These are phyloP conservation scores for Fusarium pilosicola DNA, from an alignment of 2,329 filamentous ascomycete species.

Conservation along the genomic window DNA sequence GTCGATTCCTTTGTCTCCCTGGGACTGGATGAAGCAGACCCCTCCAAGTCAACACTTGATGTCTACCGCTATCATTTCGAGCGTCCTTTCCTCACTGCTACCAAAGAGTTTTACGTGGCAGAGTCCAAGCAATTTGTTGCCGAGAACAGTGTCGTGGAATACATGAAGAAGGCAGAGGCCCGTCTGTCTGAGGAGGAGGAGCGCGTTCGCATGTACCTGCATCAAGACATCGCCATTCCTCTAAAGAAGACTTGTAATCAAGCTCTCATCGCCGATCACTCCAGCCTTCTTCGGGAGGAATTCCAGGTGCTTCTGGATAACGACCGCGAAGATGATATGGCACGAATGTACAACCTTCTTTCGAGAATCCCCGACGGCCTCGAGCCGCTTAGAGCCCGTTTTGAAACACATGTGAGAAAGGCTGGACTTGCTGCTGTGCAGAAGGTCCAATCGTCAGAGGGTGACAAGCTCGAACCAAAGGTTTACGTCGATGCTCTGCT, in stretches of 20 bases:
- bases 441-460: slow-evolving; percentile 86
- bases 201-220: slow-evolving; percentile 89
- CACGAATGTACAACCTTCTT: slow-evolving; percentile 93
- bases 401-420: slow-evolving; percentile 92
- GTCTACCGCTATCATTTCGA: slow-evolving; percentile 96
- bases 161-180: slow-evolving; percentile 98
- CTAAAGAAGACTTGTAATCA: slow-evolving; percentile 90
- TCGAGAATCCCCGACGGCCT: slow-evolving; percentile 90
- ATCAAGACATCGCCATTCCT: slow-evolving; percentile 85
- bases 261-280: slow-evolving; percentile 90
- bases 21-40: slow-evolving; percentile 91
- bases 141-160: slow-evolving; percentile 97
- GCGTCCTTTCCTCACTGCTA: slow-evolving; percentile 87
- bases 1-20: slow-evolving; percentile 97
- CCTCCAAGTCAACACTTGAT: slow-evolving; percentile 92
- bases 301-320: slow-evolving; percentile 95
- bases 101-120: slow-evolving; percentile 84
- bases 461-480: slow-evolving; percentile 93
- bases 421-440: slow-evolving; percentile 88
- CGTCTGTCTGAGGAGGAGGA: slow-evolving; percentile 93
- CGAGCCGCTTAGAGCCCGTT: slow-evolving; percentile 85
- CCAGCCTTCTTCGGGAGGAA: slow-evolving; percentile 86
- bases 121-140: slow-evolving; percentile 95
- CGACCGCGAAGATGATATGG: slow-evolving; percentile 94
- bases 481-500: slow-evolving; percentile 95